Percentiles rank a stretch among this genome's conserved stretches.
Conservation (phyloP, 306 rosid species). For the Rubus parviflorus region DNA sequence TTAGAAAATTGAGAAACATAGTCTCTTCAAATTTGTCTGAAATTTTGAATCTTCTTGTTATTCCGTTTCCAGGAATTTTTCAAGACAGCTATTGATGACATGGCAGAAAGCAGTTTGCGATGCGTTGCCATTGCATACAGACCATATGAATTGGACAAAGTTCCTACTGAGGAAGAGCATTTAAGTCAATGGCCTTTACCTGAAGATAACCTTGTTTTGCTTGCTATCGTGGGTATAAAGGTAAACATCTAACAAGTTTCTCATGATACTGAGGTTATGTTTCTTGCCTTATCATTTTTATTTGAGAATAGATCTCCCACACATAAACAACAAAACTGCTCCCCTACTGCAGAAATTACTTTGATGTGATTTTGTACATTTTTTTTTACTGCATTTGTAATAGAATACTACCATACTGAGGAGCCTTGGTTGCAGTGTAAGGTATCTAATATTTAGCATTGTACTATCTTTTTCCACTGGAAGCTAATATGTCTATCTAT, state of each 20-base stretch:
- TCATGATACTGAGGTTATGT: conserved; percentile 21
- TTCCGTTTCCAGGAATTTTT: conserved; percentile 55
- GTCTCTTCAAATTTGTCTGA: background rate
- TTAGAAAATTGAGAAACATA: background rate
- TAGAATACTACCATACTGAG: background rate
- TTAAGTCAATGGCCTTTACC: conserved; percentile 81
- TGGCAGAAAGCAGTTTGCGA: conserved; percentile 93
- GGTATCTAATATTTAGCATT: no score
- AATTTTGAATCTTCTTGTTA: conserved; percentile 1
- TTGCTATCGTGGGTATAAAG: conserved; percentile 94
- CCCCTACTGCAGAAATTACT: background rate
- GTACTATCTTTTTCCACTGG: background rate
- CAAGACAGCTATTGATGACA: conserved; percentile 60
- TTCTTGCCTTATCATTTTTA: conserved; percentile 14
- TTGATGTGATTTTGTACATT: background rate
- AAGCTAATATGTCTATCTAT: conserved; percentile 1
- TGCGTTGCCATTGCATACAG: conserved; percentile 94
- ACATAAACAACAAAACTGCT: background rate
- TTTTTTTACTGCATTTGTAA: background rate
- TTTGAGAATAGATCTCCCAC: background rate
- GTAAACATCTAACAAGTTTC: conserved; percentile 42
- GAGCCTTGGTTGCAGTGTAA: background rate
- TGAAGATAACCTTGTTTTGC: conserved; percentile 76
- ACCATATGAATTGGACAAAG: conserved; percentile 55
- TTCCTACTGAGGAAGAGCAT: conserved; percentile 68